phyloP scores from a whole-genome alignment of 2,329 filamentous ascomycete genomes.

The Hymenoscyphus scutula region DNA sequence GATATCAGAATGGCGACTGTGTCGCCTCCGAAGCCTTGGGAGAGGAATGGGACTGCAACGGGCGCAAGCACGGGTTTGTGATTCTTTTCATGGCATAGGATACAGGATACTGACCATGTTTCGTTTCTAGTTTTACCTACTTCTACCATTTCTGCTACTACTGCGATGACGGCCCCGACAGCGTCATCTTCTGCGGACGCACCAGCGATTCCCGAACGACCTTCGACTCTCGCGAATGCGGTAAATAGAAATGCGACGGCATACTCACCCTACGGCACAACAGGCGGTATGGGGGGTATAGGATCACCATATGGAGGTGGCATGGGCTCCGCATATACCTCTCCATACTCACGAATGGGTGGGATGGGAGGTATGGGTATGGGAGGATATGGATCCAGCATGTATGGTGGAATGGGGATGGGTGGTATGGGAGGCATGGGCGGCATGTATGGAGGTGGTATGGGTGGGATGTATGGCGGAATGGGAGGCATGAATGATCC shows the following conservation, averaged over 20 bases:
- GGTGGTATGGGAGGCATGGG: constrained; percentile 39
- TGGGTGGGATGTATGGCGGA: constrained; percentile 48
- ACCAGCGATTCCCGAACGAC: constrained; percentile 77
- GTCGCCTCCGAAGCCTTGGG: constrained; percentile 98
- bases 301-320: constrained; percentile 36
- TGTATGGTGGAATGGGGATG: constrained; percentile 38
- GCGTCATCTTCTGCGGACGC: constrained; percentile 42
- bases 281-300: constrained; percentile 39
- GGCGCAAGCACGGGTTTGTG: constrained; percentile 34
- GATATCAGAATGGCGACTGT: constrained; percentile 47
- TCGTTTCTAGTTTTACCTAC: constrained; percentile 37
- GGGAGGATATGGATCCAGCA: constrained; percentile 39
- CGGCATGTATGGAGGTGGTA: constrained; percentile 41
- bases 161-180: constrained; percentile 43
- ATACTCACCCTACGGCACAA: constrained; percentile 67
- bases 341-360: constrained; percentile 47
- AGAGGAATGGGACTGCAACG: constrained; percentile 55
- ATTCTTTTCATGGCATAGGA: constrained; percentile 7
- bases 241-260: constrained; percentile 86
- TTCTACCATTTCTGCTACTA: constrained; percentile 38
- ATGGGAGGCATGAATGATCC: constrained; percentile 57
- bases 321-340: constrained; percentile 45
- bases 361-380: constrained; percentile 40
- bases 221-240: constrained; percentile 71
- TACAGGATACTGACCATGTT: neutral